Percentiles rank a stretch among this genome's conserved stretches.
These are phyloP conservation scores for Trichoderma sp. DNA, from an alignment of 2,329 filamentous ascomycete species.

Conservation along the genomic window DNA sequence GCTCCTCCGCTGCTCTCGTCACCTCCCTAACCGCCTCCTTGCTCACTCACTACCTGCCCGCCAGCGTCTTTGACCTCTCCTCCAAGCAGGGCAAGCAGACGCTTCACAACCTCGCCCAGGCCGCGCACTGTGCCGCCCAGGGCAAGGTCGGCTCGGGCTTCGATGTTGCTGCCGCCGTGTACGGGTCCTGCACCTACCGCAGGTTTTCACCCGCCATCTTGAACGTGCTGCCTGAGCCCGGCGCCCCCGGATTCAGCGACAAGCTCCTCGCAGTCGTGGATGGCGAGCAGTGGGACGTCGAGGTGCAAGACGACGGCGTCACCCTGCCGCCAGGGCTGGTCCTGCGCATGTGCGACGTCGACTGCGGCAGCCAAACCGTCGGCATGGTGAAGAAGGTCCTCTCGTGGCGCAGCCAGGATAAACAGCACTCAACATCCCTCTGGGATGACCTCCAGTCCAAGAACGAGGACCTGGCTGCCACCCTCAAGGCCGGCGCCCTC, in stretches of 20 bases:
- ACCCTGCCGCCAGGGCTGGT: conserved; percentile 69
- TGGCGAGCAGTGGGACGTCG: conserved; percentile 71
- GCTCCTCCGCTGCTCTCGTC: conserved; percentile 90
- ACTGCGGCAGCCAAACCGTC: conserved; percentile 89
- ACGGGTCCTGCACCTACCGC: conserved; percentile 84
- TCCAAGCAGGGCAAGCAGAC: conserved; percentile 53
- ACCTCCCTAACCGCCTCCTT: conserved; percentile 79
- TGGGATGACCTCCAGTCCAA: conserved; percentile 72
- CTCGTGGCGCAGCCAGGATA: conserved; percentile 68
- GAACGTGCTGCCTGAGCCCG: conserved; percentile 62
- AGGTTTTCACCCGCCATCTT: conserved; percentile 86
- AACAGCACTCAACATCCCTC: conserved; percentile 61
- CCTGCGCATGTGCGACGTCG: conserved; percentile 92
- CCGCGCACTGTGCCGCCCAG: conserved; percentile 90
- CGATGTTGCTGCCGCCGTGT: conserved; percentile 89
- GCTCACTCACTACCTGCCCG: conserved; percentile 69
- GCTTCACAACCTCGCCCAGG: conserved; percentile 91
- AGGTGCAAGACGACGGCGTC: conserved; percentile 67
- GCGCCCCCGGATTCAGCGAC: conserved; percentile 62
- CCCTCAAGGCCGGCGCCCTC: conserved; percentile 52
- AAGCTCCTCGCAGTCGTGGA: conserved; percentile 65
- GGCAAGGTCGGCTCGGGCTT: conserved; percentile 96
- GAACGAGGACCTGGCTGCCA: conserved; percentile 67
- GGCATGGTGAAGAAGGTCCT: conserved; percentile 94
- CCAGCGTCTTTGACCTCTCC: conserved; percentile 53